Conservation (phyloP, 176 grass and related monocot genomes). For the Carex myosuroides region DNA sequence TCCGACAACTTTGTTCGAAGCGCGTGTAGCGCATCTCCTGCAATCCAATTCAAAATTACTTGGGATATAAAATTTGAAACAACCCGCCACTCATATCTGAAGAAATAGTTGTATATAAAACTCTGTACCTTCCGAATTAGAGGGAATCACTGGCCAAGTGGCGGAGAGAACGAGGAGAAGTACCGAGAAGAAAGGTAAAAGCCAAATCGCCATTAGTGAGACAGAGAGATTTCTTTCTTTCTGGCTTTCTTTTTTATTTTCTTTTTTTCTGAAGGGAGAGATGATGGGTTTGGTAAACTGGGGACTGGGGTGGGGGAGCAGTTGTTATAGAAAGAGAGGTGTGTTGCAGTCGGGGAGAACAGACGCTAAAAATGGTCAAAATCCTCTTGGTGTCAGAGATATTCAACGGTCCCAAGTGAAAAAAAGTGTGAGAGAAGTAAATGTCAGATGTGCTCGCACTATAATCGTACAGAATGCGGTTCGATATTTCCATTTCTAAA, state of each 20-base stretch:
- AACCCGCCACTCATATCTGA: neutral
- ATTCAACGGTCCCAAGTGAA: slow-evolving; percentile 19
- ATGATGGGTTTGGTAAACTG: neutral
- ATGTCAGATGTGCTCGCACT: neutral
- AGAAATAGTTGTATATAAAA: neutral
- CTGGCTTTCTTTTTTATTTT: neutral
- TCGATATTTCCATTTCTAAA: too few species aligned
- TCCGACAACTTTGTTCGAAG: slow-evolving; percentile 62
- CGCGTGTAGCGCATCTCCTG: slow-evolving; percentile 74
- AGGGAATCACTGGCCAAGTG: slow-evolving; percentile 31
- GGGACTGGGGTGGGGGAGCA: neutral
- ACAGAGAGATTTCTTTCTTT: neutral
- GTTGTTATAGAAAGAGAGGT: neutral
- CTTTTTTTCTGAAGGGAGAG: neutral
- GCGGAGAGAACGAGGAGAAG: slow-evolving; percentile 26
- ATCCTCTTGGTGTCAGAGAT: neutral
- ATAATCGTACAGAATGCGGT: neutral
- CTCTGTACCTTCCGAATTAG: slow-evolving; percentile 36
- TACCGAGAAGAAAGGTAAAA: neutral
- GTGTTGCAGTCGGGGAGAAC: neutral
- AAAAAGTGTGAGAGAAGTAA: neutral
- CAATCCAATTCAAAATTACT: neutral
- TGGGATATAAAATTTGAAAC: slow-evolving; percentile 1
- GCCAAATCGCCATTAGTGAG: slow-evolving; percentile 32
- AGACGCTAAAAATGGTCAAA: neutral